These are phyloP conservation scores for Fusarium tricinctum DNA, from an alignment of 2,329 filamentous ascomycete genomes.

Conservation along the genomic window DNA sequence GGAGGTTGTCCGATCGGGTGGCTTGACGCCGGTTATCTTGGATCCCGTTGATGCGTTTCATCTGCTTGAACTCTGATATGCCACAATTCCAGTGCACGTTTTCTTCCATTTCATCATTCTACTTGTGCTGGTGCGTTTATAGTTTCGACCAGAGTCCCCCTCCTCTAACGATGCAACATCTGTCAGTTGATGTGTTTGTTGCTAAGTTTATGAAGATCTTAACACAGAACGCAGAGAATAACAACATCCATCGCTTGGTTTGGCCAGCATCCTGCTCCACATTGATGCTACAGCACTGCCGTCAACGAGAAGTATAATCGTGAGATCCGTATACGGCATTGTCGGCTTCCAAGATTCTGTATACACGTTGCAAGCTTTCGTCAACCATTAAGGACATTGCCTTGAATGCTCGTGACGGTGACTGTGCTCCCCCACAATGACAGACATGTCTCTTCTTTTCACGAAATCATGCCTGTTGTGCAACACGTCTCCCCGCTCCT, in stretches of 20 bases:
- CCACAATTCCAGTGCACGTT: constrained; percentile 20
- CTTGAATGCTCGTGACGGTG: constrained; percentile 33
- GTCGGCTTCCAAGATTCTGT: constrained; percentile 14
- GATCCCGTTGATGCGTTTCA: constrained; percentile 43
- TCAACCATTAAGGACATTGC: constrained; percentile 21
- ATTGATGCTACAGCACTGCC: constrained; percentile 7
- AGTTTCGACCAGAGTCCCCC: neutral
- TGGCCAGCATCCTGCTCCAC: constrained; percentile 10
- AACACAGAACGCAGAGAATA: constrained; percentile 15
- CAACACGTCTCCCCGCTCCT: constrained; percentile 16
- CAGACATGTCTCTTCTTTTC: constrained; percentile 4
- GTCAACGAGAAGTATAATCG: constrained; percentile 12
- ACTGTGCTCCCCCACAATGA: constrained; percentile 15
- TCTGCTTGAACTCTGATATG: constrained; percentile 26
- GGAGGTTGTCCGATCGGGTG: constrained; percentile 31
- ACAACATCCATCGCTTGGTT: constrained; percentile 9
- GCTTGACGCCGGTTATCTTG: constrained; percentile 35
- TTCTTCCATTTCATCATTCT: neutral
- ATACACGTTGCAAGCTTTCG: constrained; percentile 27
- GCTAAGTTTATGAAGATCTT: constrained; percentile 26
- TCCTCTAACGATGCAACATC: constrained; percentile 20
- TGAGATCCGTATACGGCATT: constrained; percentile 14
- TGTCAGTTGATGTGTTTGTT: constrained; percentile 10
- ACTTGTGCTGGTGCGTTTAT: neutral
- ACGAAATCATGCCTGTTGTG: constrained; percentile 21